Evolutionary conservation across 1,139 yeast species (phyloP).

Genomic region (Yamadazyma triangularis): DNA sequence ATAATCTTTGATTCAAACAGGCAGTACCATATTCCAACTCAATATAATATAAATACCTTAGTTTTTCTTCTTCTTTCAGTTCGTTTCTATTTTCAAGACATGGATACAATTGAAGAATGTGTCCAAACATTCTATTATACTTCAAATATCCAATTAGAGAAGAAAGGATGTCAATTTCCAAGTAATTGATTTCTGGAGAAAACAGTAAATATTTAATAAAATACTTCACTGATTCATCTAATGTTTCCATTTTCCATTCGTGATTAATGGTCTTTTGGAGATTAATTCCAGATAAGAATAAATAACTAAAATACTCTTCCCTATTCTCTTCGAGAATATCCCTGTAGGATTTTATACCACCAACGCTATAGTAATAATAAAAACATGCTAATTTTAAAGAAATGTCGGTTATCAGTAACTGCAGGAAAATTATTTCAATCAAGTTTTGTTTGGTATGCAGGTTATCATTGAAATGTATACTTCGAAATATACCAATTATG

Average conservation of each 20-base stretch:
- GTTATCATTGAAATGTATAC: too few species aligned
- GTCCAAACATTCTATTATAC: slow-evolving; percentile 30
- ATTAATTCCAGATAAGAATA: slow-evolving; percentile 17
- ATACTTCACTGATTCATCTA: slow-evolving; percentile 10
- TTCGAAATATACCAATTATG: too few species aligned
- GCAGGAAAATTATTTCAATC: neutral
- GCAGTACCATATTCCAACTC: too few species aligned
- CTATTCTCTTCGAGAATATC: slow-evolving; percentile 5
- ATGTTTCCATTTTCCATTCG: slow-evolving; percentile 17
- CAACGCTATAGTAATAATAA: slow-evolving; percentile 19
- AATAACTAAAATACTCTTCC: slow-evolving; percentile 2
- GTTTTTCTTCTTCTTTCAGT: too few species aligned
- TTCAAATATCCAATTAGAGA: slow-evolving; percentile 29
- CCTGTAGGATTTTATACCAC: slow-evolving; percentile 15
- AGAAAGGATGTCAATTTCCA: slow-evolving; percentile 29
- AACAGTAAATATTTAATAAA: slow-evolving; percentile 10
- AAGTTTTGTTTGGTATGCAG: too few species aligned
- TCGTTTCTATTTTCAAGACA: slow-evolving; percentile 2
- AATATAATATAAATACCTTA: too few species aligned
- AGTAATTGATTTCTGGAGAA: slow-evolving; percentile 3
- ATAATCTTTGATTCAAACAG: too few species aligned
- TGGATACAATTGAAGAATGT: slow-evolving; percentile 17
- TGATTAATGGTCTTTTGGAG: slow-evolving; percentile 17
- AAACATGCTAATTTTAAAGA: slow-evolving; percentile 9
- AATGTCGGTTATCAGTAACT: too few species aligned